A percentile compares a stretch with the other conserved stretches of the same genome.
These are phyloP conservation scores for Entonaema liquescens DNA, from an alignment of 495 filamentous ascomycete species.

Conservation along the genomic window DNA sequence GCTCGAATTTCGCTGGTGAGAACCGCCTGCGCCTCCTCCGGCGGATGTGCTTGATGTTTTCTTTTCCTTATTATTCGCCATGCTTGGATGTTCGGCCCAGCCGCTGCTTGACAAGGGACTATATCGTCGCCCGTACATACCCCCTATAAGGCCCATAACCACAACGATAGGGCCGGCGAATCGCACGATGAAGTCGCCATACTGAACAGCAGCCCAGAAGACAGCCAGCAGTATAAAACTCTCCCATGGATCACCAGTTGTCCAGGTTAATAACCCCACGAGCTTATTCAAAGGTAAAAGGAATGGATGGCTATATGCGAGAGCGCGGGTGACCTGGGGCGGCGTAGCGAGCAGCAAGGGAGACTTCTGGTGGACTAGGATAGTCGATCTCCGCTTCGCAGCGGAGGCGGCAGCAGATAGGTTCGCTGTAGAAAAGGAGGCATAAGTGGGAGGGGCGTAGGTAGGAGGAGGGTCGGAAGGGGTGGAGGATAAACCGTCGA, in stretches of 20 bases:
- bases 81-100: constrained; percentile 62
- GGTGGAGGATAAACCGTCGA: constrained; percentile 34
- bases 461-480: constrained; percentile 38
- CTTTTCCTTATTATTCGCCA: constrained; percentile 43
- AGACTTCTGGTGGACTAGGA: constrained; percentile 96
- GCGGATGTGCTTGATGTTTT: constrained; percentile 59
- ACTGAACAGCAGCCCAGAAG: constrained; percentile 88
- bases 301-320: constrained; percentile 95
- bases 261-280: constrained; percentile 89
- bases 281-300: constrained; percentile 84
- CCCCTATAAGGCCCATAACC: constrained; percentile 79
- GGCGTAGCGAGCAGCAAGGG: constrained; percentile 93
- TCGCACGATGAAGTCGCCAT: constrained; percentile 81
- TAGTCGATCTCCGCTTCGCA: constrained; percentile 81
- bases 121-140: constrained; percentile 92
- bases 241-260: constrained; percentile 91
- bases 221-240: constrained; percentile 85
- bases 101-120: constrained; percentile 87
- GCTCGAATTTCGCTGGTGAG: constrained; percentile 59
- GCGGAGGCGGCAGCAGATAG: constrained; percentile 70
- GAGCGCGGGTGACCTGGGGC: constrained; percentile 87
- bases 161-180: constrained; percentile 84
- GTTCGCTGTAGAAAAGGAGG: constrained; percentile 86
- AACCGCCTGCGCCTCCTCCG: constrained; percentile 49
- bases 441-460: constrained; percentile 74